Conservation (phyloP, 768 basidiomycete genomes). For the Lenzites betulinus region DNA sequence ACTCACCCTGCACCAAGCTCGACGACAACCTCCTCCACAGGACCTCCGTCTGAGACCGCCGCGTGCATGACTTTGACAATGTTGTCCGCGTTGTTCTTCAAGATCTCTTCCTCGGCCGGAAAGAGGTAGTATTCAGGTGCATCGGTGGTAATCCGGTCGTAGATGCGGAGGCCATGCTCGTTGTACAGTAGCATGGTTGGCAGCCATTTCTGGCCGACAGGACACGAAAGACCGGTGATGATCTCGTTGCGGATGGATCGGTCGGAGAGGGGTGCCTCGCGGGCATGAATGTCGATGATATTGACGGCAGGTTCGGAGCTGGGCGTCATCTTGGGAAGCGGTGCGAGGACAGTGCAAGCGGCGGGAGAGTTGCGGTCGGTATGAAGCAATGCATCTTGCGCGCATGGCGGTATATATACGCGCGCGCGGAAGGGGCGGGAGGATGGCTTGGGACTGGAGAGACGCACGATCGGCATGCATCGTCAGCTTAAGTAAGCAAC, state of each 20-base stretch:
- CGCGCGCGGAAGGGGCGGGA: not conserved
- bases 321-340: conserved; percentile 2
- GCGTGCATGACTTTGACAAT: conserved; percentile 76
- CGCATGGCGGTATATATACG: conserved; percentile 6
- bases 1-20: conserved; percentile 96
- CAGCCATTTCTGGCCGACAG: conserved; percentile 58
- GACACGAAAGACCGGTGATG: conserved; percentile 54
- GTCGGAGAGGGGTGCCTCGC: conserved; percentile 3
- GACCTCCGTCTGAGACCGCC: conserved; percentile 28
- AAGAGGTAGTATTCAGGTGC: conserved; percentile 90
- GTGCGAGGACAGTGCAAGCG: not conserved
- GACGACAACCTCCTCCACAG: conserved; percentile 61
- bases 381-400: not conserved
- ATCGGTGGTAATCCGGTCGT: conserved; percentile 81
- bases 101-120: conserved; percentile 81
- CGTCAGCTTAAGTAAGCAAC: conserved; percentile 22
- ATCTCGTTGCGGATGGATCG: conserved; percentile 46
- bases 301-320: conserved; percentile 11
- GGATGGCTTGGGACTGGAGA: not conserved
- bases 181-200: conserved; percentile 89
- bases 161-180: conserved; percentile 80
- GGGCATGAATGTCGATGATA: conserved; percentile 28
- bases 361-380: not conserved
- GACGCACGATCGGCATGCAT: not conserved
- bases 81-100: conserved; percentile 69